These are phyloP conservation scores for Gossypium schwendimanii DNA, from an alignment of 441 rosid species.

Conservation along the genomic window DNA sequence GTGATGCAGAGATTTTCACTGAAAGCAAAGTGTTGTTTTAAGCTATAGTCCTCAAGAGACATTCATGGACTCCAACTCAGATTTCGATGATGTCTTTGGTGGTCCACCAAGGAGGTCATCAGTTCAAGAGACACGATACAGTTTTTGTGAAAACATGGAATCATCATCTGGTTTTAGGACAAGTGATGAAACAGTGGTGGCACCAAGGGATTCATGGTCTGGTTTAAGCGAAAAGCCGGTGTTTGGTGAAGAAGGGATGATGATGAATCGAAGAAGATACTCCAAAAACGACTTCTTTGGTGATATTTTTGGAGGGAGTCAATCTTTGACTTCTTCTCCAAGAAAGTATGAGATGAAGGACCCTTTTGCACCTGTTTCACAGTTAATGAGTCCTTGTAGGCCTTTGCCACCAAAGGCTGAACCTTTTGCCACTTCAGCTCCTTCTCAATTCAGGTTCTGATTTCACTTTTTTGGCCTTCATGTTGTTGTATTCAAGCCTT, in stretches of 20 bases:
- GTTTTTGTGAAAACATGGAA: conserved; percentile 38
- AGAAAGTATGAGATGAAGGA: conserved; percentile 36
- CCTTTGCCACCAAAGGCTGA: conserved; percentile 49
- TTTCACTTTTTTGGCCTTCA: conserved; percentile 2
- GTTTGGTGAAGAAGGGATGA: conserved; percentile 55
- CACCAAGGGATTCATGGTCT: conserved; percentile 29
- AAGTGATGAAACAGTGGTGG: conserved; percentile 15
- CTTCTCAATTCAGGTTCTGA: conserved; percentile 66
- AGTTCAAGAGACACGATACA: conserved; percentile 32
- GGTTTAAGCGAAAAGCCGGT: conserved; percentile 63
- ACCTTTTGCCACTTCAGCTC: conserved; percentile 37
- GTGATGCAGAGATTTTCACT: conserved; percentile 31
- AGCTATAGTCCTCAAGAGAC: conserved; percentile 31
- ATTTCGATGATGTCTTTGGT: conserved; percentile 84
- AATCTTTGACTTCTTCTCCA: conserved; percentile 42
- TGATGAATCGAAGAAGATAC: conserved; percentile 30
- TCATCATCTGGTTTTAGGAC: conserved; percentile 20
- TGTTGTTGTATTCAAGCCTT: background rate
- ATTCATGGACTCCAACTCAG: conserved; percentile 25
- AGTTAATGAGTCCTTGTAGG: conserved; percentile 52
- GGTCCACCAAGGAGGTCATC: conserved; percentile 84
- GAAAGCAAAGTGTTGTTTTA: conserved; percentile 29
- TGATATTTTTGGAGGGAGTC: conserved; percentile 60
- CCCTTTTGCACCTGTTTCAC: conserved; percentile 45
- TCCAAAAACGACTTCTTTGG: conserved; percentile 55